A percentile compares a stretch with the other conserved stretches of the same genome.
These are phyloP conservation scores for Selaginella moellendorffii DNA, from an alignment of 75 land plant species.

Conservation along the genomic window DNA sequence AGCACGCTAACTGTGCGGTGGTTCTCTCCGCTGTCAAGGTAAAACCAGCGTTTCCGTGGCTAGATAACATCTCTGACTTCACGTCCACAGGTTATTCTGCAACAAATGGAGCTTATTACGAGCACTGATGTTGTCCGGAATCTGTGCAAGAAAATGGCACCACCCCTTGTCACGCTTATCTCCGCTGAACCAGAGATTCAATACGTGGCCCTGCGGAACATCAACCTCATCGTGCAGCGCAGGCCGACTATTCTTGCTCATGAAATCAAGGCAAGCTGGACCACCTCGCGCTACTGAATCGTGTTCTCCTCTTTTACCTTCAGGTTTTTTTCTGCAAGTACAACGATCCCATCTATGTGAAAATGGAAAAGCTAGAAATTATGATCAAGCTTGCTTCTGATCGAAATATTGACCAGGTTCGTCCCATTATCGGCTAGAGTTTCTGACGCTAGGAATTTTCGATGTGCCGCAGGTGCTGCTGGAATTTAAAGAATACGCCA, in stretches of 20 bases:
- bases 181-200: conserved; percentile 99
- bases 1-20: conserved; percentile 99
- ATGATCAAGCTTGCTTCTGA: conserved; percentile 99
- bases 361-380: conserved; percentile 98
- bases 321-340: conserved; percentile 99
- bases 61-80: not conserved
- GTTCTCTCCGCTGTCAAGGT: conserved; percentile 99
- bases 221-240: conserved; percentile 93
- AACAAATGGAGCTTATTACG: conserved; percentile 97
- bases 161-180: conserved; percentile 90
- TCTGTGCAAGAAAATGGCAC: conserved; percentile 99
- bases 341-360: conserved; percentile 98
- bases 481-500: conserved; percentile 99
- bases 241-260: conserved; percentile 97
- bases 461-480: conserved; percentile 91
- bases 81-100: conserved; percentile 73
- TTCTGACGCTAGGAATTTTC: too few species aligned
- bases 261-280: conserved; percentile 75
- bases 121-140: conserved; percentile 93
- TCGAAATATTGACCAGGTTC: conserved; percentile 93
- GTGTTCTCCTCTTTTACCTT: conserved; percentile 2
- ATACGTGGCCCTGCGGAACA: conserved; percentile 94
- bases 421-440: too few species aligned
- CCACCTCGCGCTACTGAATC: not conserved
- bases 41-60: not conserved